Evolutionary conservation across 768 basidiomycete genomes (phyloP).

Genomic region (Arthromyces matolae): DNA sequence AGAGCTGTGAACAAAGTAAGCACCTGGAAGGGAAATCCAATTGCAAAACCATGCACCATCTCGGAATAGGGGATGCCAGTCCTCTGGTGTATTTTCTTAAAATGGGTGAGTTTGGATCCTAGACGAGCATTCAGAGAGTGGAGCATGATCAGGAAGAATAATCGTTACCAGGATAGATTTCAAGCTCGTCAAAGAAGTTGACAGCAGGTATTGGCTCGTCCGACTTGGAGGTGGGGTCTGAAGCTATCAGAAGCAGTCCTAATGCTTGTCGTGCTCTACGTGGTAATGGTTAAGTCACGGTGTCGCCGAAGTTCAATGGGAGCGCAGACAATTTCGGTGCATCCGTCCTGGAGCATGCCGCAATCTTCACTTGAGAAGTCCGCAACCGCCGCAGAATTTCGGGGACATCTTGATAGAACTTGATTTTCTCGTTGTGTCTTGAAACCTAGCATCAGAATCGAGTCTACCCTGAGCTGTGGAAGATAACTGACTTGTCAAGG

Average conservation of each 20-base stretch:
- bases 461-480: too few species aligned
- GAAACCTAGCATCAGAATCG: too few species aligned
- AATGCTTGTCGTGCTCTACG: conserved; percentile 76
- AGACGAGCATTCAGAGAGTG: too few species aligned
- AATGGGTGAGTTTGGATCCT: conserved; percentile 83
- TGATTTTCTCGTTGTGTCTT: conserved; percentile 53
- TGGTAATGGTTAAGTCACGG: not conserved
- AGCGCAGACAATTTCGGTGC: conserved; percentile 62
- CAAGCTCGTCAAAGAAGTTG: conserved; percentile 63
- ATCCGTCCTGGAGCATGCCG: conserved; percentile 71
- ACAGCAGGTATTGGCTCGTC: conserved; percentile 42
- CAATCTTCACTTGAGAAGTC: conserved; percentile 48
- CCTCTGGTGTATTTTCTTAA: conserved; percentile 65
- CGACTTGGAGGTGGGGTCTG: conserved; percentile 33
- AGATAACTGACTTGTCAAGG: conserved; percentile 39
- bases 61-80: conserved; percentile 77
- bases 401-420: conserved; percentile 77
- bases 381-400: conserved; percentile 61
- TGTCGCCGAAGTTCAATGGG: not conserved
- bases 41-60: conserved; percentile 49
- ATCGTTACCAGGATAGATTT: conserved; percentile 65
- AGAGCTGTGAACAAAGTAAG: conserved; percentile 35
- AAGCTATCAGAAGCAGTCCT: conserved; percentile 55
- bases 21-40: not conserved
- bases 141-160: too few species aligned